Evolutionary conservation across 176 grass and related monocot genomes (phyloP).

Genomic region (Coix lacrymajobi): DNA sequence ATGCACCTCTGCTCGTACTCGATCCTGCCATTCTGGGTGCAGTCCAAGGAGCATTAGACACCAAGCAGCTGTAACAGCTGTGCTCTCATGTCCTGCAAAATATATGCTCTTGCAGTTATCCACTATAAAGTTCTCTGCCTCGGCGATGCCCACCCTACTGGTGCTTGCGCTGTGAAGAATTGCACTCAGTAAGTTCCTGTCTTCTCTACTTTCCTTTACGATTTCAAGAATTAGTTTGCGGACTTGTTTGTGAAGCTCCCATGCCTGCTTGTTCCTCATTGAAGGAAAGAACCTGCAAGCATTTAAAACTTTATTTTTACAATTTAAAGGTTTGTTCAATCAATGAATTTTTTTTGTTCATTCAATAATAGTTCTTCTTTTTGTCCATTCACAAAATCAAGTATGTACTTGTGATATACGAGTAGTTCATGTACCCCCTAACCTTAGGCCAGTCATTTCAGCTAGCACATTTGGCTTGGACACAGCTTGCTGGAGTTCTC

Average conservation of each 20-base stretch:
- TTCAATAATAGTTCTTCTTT: background rate
- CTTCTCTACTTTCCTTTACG: slow-evolving; percentile 53
- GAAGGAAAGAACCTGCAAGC: slow-evolving; percentile 56
- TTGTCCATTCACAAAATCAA: background rate
- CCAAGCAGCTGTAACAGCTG: slow-evolving; percentile 84
- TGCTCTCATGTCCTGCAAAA: slow-evolving; percentile 90
- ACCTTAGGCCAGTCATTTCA: slow-evolving; percentile 90
- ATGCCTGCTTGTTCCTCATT: slow-evolving; percentile 51
- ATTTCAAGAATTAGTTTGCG: slow-evolving; percentile 67
- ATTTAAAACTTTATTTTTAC: background rate
- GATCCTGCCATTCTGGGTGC: slow-evolving; percentile 87
- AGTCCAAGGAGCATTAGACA: slow-evolving; percentile 86
- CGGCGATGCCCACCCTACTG: slow-evolving; percentile 24
- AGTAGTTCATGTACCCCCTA: background rate
- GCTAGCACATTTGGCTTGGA: slow-evolving; percentile 78
- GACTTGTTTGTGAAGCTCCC: slow-evolving; percentile 81
- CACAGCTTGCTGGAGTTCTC: slow-evolving; percentile 75
- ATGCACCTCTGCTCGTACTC: slow-evolving; percentile 52
- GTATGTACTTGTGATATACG: background rate
- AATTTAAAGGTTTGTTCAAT: background rate
- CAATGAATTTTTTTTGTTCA: background rate
- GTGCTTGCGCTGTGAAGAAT: slow-evolving; percentile 68
- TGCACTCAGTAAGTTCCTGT: slow-evolving; percentile 61
- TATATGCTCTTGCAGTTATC: slow-evolving; percentile 99
- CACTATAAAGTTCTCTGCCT: slow-evolving; percentile 77